phyloP scores from a whole-genome alignment of 1,139 yeast species.

The Zygoascus sp. region DNA sequence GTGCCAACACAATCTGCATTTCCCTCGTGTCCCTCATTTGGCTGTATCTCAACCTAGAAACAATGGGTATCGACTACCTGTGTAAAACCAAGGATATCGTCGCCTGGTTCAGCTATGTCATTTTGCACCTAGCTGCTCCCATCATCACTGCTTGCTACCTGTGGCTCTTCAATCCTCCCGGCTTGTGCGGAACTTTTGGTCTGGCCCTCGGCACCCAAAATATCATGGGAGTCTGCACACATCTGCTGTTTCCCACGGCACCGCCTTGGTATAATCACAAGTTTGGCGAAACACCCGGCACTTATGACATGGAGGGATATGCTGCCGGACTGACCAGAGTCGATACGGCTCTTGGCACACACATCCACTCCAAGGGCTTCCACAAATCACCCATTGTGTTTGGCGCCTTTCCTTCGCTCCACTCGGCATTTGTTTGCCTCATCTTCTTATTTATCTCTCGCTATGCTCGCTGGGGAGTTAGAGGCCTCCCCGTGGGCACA shows the following conservation, averaged over 20 bases:
- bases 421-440: conserved; percentile 59
- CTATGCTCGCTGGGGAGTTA: conserved; percentile 37
- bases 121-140: conserved; percentile 57
- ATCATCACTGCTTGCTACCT: conserved; percentile 59
- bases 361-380: conserved; percentile 56
- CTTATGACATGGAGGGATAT: conserved; percentile 60
- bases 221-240: conserved; percentile 56
- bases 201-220: conserved; percentile 56
- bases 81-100: conserved; percentile 45
- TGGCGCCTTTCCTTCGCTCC: conserved; percentile 66
- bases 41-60: conserved; percentile 42
- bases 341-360: conserved; percentile 60
- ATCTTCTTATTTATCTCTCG: conserved; percentile 46
- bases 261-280: conserved; percentile 69
- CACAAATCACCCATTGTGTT: conserved; percentile 65
- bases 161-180: conserved; percentile 64
- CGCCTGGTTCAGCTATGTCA: conserved; percentile 59
- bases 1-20: not conserved
- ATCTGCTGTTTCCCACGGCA: conserved; percentile 58
- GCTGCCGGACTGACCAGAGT: conserved; percentile 67
- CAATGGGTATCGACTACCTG: conserved; percentile 36
- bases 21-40: conserved; percentile 28
- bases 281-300: conserved; percentile 48
- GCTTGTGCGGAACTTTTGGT: conserved; percentile 50
- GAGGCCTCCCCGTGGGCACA: conserved; percentile 30